Evolutionary conservation across 805 yeast genomes (phyloP), one percentile per base, ranked within the genome.

Genomic region (Wickerhamomyces kurtzmanii): DNA sequence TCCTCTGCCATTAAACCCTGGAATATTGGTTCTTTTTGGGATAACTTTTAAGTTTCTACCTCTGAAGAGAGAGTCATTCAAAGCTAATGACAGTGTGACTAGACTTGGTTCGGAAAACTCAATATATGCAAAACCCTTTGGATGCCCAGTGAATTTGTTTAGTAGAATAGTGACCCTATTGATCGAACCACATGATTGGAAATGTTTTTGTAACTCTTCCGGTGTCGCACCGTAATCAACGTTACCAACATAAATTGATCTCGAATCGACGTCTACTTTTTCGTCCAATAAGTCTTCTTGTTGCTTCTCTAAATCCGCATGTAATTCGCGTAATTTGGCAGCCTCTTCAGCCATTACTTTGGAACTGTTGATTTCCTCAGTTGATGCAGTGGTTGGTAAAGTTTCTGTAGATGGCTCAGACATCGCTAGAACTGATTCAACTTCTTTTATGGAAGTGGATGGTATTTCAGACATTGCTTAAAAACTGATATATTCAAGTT

Each of bases 61-160:
- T 40, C 72, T 63, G 46, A 85, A 75, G 15, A 61, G 55, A 2
- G 77, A 58, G 17, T 79, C 89, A 43, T 82, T 74, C 36, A 78
- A 57, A 11, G 64, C 58, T 23, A 83, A 60, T 2, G 94, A 93
- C 34, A 67, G 62, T 12, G 68, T 59, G 6, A 82, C 86, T 9
- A 67, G 62, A n/a, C 65, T 62, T 9, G 71, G 67, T 43, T 70
- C 80, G n/a, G 75, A 68, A 46, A 83, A 85, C 50, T 85, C 95
- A 36, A 85, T 66, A 51, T 83, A 85, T 2, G 94, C 94, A 55
- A 67, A 83, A 1, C 95, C 95, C 53, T 79, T 79, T 24, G 95
- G 91, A 37, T 70, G 77, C 6, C 94, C 93, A 0, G 91, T 75
- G 41, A 58, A 53, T 51, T 75, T 78, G 55, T 84, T 82, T 31